Conservation (phyloP, 2,329 filamentous ascomycete genomes). For the Pseudomassariella vexata region DNA sequence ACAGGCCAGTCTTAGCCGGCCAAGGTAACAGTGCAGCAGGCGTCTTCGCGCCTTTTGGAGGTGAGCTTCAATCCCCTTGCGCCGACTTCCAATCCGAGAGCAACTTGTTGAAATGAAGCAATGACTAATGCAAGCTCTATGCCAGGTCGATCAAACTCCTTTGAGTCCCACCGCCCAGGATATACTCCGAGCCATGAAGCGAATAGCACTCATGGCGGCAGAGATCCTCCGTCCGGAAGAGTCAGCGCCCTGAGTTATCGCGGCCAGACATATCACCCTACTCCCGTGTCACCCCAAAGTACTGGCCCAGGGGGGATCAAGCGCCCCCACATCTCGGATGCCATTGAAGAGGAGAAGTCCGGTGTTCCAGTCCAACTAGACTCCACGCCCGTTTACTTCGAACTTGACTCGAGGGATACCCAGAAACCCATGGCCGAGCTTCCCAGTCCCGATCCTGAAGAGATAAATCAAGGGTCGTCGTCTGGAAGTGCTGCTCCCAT, state of each 20-base stretch:
- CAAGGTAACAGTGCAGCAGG: slow-evolving; percentile 20
- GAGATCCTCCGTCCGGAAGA: background rate
- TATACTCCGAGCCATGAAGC: too few species aligned
- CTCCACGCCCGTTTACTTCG: slow-evolving; percentile 9
- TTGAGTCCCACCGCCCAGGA: background rate
- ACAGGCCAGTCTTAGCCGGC: slow-evolving; percentile 1
- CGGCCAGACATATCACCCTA: background rate
- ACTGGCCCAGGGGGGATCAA: too few species aligned
- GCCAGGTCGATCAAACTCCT: slow-evolving; percentile 4
- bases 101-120: too few species aligned
- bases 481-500: background rate
- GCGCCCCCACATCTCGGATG: too few species aligned
- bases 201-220: background rate
- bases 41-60: slow-evolving; percentile 39
- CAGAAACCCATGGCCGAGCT: slow-evolving; percentile 3
- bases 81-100: too few species aligned
- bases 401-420: slow-evolving; percentile 14
- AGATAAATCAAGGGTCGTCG: background rate
- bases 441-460: background rate
- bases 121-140: background rate
- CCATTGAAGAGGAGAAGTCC: background rate
- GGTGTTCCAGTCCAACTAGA: slow-evolving; percentile 3
- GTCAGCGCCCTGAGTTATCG: background rate
- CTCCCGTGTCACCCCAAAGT: slow-evolving; percentile 3
- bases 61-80: slow-evolving; percentile 22